Evolutionary conservation across 371 early-diverging fungal species (phyloP).

Genomic region (Pancytospora philotis): DNA sequence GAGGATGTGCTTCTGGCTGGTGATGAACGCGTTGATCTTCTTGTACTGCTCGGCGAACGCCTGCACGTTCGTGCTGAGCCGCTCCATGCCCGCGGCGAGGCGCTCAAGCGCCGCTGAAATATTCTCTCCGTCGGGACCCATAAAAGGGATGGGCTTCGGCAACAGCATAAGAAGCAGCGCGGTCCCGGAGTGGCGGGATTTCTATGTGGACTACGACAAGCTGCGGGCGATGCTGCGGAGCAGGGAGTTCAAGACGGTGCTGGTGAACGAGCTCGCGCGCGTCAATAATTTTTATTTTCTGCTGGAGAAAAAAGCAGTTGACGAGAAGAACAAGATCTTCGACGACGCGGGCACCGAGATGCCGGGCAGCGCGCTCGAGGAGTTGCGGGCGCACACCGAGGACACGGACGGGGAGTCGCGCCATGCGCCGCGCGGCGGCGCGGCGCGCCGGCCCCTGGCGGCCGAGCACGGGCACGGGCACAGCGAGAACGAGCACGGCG

Average conservation of each 20-base stretch:
- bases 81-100: slow-evolving; percentile 22
- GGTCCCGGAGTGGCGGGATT: slow-evolving; percentile 56
- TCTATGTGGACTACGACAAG: slow-evolving; percentile 53
- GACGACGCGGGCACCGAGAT: slow-evolving; percentile 7
- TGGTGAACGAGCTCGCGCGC: slow-evolving; percentile 40
- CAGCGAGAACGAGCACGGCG: background rate
- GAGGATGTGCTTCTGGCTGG: slow-evolving; percentile 14
- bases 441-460: no score
- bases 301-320: slow-evolving; percentile 46
- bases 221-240: slow-evolving; percentile 5
- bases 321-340: slow-evolving; percentile 44
- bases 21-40: slow-evolving; percentile 23
- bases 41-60: slow-evolving; percentile 22
- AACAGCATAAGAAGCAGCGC: slow-evolving; percentile 52
- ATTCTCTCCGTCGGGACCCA: slow-evolving; percentile 22
- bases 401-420: background rate
- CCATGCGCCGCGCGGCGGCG: background rate
- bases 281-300: slow-evolving; percentile 50
- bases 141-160: slow-evolving; percentile 54
- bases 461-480: background rate
- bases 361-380: background rate
- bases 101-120: slow-evolving; percentile 6
- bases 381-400: background rate
- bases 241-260: slow-evolving; percentile 24
- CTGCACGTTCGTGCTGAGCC: slow-evolving; percentile 17